These are phyloP conservation scores for Adansonia gregorii DNA, from an alignment of 441 rosid species.

Conservation along the genomic window DNA sequence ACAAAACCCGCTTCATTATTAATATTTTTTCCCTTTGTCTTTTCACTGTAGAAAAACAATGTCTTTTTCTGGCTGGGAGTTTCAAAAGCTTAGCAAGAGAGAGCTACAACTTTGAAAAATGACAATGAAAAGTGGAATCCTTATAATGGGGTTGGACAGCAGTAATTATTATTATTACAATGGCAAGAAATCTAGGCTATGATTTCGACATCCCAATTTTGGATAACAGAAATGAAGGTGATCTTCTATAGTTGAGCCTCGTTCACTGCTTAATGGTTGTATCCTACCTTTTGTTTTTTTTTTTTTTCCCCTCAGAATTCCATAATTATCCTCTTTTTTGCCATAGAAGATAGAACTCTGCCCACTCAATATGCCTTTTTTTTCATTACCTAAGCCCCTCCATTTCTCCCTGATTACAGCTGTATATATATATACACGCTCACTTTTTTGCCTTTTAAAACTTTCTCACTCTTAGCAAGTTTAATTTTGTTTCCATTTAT, in stretches of 20 bases:
- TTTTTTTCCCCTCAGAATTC: too few species aligned
- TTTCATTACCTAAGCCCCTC: neutral
- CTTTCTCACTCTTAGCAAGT: neutral
- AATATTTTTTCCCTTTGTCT: neutral
- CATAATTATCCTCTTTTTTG: neutral
- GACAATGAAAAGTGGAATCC: neutral
- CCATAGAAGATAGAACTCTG: neutral
- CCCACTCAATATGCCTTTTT: neutral
- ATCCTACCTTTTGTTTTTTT: neutral
- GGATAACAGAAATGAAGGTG: neutral
- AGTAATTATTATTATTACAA: neutral
- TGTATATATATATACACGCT: neutral
- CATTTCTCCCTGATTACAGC: neutral
- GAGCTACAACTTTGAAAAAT: neutral
- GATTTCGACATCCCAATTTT: neutral
- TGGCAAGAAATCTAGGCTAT: too few species aligned
- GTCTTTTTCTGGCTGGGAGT: neutral
- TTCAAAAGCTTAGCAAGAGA: neutral
- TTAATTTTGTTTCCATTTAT: neutral
- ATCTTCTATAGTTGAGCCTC: neutral
- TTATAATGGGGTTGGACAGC: neutral
- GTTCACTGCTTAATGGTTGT: neutral
- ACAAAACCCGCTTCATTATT: constrained; percentile 18
- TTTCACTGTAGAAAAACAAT: constrained; percentile 23
- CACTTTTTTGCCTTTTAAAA: neutral